Evolutionary conservation across 352 stramenopile genomes (phyloP).

Genomic region (Phytophthora pinifolia): DNA sequence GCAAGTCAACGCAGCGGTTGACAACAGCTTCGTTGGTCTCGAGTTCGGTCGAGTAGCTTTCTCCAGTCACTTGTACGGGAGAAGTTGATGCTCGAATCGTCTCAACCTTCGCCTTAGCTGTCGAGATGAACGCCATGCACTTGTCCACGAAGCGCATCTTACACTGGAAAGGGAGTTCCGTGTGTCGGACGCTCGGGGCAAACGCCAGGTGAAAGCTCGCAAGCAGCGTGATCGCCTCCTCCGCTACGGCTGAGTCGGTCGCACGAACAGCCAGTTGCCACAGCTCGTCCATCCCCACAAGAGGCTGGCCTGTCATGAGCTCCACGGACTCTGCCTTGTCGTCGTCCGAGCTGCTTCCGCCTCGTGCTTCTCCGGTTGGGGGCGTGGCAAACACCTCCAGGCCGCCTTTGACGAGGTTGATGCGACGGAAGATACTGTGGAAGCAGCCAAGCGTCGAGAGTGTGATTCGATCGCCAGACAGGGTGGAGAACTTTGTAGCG

Average conservation of each 20-base stretch:
- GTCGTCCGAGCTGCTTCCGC: constrained; percentile 10
- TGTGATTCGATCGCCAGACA: constrained; percentile 39
- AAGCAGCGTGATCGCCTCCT: constrained; percentile 65
- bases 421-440: constrained; percentile 58
- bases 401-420: constrained; percentile 50
- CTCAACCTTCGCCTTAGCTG: constrained; percentile 32
- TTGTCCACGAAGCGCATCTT: constrained; percentile 60
- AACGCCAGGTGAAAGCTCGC: constrained; percentile 62
- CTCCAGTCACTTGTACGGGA: neutral
- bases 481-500: constrained; percentile 41
- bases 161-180: constrained; percentile 25
- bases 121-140: constrained; percentile 49
- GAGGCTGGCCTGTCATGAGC: constrained; percentile 37
- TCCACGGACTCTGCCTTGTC: constrained; percentile 29
- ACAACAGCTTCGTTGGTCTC: constrained; percentile 25
- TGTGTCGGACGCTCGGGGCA: constrained; percentile 28
- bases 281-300: constrained; percentile 53
- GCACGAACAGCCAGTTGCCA: constrained; percentile 62
- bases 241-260: constrained; percentile 43
- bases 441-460: constrained; percentile 62
- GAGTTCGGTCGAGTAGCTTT: constrained; percentile 1
- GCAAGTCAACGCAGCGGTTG: constrained; percentile 65
- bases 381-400: constrained; percentile 38
- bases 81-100: neutral
- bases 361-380: constrained; percentile 4